Percentiles rank a stretch among this genome's conserved stretches.
Evolutionary conservation across 2,329 filamentous ascomycete species (phyloP).

Genomic region (Coniosporium tulheliwenetii): DNA sequence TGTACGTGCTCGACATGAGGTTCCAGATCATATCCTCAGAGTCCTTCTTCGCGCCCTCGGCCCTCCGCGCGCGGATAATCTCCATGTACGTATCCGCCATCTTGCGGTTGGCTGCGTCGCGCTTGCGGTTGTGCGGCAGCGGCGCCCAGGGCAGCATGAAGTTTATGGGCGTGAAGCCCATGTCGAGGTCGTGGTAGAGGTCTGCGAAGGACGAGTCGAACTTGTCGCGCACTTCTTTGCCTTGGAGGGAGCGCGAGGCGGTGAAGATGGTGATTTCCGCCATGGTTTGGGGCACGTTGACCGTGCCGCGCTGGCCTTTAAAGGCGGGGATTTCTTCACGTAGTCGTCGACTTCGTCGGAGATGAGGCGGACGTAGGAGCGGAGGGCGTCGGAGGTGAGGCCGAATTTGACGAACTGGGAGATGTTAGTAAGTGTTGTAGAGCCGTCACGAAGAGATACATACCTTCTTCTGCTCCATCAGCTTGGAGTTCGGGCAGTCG

Average conservation of each 20-base stretch:
- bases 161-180: constrained; percentile 80
- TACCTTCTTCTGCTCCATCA: constrained; percentile 95
- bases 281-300: constrained; percentile 61
- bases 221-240: constrained; percentile 62
- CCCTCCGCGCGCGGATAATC: constrained; percentile 59
- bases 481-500: constrained; percentile 77
- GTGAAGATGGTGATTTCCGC: constrained; percentile 84
- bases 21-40: constrained; percentile 78
- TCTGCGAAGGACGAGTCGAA: constrained; percentile 70
- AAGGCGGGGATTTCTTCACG: constrained; percentile 52
- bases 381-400: constrained; percentile 60
- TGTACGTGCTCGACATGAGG: constrained; percentile 73
- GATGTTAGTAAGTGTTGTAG: constrained; percentile 1
- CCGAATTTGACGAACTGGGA: constrained; percentile 67
- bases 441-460: constrained; percentile 3
- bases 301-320: constrained; percentile 50
- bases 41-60: constrained; percentile 29
- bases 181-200: constrained; percentile 78
- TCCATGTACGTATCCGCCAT: constrained; percentile 72
- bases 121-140: constrained; percentile 72
- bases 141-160: constrained; percentile 83
- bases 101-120: constrained; percentile 64
- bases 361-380: constrained; percentile 65
- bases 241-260: constrained; percentile 71
- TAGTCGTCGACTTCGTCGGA: constrained; percentile 58